Evolutionary conservation across 2,329 filamentous ascomycete genomes (phyloP).

Genomic region (Botrytis elliptica): DNA sequence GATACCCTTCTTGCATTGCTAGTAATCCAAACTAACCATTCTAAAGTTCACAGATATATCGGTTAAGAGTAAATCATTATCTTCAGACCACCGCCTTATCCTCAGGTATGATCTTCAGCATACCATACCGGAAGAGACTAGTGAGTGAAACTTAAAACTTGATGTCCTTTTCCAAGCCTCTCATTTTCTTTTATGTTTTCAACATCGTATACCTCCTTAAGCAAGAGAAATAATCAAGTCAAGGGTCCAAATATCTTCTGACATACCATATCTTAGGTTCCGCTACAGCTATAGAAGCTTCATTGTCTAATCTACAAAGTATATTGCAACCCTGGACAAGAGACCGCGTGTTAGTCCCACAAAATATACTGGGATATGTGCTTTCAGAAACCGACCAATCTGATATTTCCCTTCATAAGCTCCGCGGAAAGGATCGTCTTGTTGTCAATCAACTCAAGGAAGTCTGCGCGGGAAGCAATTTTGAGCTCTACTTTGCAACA

Average conservation of each 20-base stretch:
- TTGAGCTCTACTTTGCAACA: background rate
- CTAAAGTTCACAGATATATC: background rate
- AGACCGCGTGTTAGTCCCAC: background rate
- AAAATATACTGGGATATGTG: background rate
- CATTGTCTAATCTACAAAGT: background rate
- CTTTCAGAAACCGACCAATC: background rate
- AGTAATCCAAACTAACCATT: background rate
- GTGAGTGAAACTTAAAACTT: background rate
- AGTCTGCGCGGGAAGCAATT: background rate
- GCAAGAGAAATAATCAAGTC: background rate
- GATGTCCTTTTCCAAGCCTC: background rate
- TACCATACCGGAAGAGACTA: background rate
- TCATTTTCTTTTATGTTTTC: background rate
- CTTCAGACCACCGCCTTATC: background rate
- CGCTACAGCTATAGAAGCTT: background rate
- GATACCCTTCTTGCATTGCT: background rate
- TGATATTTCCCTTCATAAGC: background rate
- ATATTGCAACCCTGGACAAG: background rate
- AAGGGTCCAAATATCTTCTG: background rate
- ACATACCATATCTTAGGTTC: background rate
- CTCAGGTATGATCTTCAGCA: background rate
- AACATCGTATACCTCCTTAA: background rate
- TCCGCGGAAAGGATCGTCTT: background rate
- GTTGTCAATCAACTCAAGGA: background rate
- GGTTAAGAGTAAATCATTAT: background rate